These are phyloP conservation scores for Saccharomycopsis lassenensis DNA, from an alignment of 805 yeast species.

Conservation along the genomic window DNA sequence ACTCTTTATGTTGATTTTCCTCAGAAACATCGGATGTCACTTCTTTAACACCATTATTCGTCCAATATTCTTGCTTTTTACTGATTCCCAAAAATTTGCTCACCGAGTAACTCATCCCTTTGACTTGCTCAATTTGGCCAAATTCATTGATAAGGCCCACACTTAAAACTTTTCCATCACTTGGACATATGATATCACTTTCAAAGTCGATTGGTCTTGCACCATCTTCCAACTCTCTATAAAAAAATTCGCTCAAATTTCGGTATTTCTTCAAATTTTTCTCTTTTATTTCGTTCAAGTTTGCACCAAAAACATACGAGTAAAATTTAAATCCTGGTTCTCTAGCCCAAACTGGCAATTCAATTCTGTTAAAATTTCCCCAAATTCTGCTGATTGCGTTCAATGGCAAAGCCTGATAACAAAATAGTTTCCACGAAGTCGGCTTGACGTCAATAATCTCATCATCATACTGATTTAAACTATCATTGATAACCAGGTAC, in stretches of 20 bases:
- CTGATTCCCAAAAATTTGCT: conserved; percentile 75
- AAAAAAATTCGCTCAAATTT: conserved; percentile 86
- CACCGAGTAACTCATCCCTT: conserved; percentile 88
- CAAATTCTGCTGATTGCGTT: conserved; percentile 86
- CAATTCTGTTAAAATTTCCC: conserved; percentile 83
- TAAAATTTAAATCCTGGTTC: conserved; percentile 72
- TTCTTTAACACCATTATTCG: conserved; percentile 24
- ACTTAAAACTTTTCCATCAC: conserved; percentile 85
- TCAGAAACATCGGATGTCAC: conserved; percentile 24
- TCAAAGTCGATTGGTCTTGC: conserved; percentile 63
- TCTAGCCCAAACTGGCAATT: conserved; percentile 81
- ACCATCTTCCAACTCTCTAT: conserved; percentile 68
- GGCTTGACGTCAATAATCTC: conserved; percentile 43
- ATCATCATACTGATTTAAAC: conserved; percentile 19
- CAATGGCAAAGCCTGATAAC: conserved; percentile 83
- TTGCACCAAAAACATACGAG: conserved; percentile 73
- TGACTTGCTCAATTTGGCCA: conserved; percentile 92
- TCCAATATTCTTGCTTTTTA: conserved; percentile 25
- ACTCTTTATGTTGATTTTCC: conserved; percentile 50
- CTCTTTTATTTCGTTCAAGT: conserved; percentile 80
- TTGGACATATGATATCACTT: conserved; percentile 69
- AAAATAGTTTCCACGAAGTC: conserved; percentile 80
- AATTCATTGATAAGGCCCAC: conserved; percentile 64
- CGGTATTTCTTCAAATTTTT: conserved; percentile 63
- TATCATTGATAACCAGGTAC: no score